Evolutionary conservation across 768 basidiomycete species (phyloP).

Genomic region (Mrakia frigida): DNA sequence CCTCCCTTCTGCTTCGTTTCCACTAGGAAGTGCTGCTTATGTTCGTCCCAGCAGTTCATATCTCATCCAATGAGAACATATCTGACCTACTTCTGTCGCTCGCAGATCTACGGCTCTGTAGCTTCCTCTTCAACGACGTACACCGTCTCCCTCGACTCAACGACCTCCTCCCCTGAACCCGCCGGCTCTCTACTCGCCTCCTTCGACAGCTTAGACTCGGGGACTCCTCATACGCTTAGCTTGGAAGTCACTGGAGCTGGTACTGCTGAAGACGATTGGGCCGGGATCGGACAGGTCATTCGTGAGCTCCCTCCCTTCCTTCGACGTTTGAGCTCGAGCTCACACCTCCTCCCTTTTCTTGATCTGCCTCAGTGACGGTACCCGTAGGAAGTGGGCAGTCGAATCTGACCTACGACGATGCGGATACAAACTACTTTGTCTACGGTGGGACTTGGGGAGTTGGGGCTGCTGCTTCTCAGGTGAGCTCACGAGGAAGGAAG

Average conservation of each 20-base stretch:
- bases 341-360: background rate
- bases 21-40: conserved; percentile 3
- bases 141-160: conserved; percentile 15
- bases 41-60: background rate
- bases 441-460: conserved; percentile 28
- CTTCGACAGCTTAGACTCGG: background rate
- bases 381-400: background rate
- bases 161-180: background rate
- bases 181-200: conserved; percentile 5
- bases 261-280: conserved; percentile 17
- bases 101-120: conserved; percentile 9
- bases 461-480: conserved; percentile 30
- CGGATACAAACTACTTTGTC: conserved; percentile 10
- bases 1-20: background rate
- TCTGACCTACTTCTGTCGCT: background rate
- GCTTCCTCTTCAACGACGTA: background rate
- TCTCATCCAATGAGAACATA: background rate
- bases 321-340: background rate
- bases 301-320: background rate
- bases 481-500: background rate
- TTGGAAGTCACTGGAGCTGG: conserved; percentile 14
- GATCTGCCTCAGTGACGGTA: background rate
- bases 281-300: conserved; percentile 3
- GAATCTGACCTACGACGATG: conserved; percentile 27
- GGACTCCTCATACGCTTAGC: conserved; percentile 8